Percentiles rank a stretch among this genome's conserved stretches.
These are phyloP conservation scores for Salvia splendens DNA, from an alignment of 257 asterid species.

Conservation along the genomic window DNA sequence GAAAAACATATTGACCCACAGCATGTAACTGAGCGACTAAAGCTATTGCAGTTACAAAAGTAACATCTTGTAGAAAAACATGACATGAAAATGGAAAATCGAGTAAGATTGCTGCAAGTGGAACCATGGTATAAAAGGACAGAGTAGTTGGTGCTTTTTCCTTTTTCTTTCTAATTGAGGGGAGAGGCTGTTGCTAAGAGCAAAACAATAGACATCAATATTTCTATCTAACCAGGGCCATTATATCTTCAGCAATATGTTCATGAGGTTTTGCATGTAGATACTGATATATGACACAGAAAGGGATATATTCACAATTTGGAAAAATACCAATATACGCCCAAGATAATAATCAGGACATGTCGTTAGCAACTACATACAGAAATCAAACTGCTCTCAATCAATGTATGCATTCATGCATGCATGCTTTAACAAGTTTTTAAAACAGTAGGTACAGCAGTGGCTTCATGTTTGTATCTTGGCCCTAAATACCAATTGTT, in stretches of 20 bases:
- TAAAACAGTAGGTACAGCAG: constrained; percentile 5
- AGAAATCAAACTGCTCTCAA: too few species aligned
- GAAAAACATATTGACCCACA: constrained; percentile 15
- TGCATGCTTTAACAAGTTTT: not conserved
- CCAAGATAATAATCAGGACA: constrained; percentile 13
- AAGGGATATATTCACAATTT: not conserved
- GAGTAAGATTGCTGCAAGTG: not conserved
- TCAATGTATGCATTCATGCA: constrained; percentile 28
- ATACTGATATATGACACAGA: not conserved
- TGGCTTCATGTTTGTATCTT: not conserved
- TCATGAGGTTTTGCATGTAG: not conserved
- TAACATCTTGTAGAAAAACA: not conserved
- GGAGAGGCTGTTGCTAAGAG: not conserved
- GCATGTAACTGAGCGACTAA: constrained; percentile 15
- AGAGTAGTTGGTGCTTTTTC: not conserved
- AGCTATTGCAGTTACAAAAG: not conserved
- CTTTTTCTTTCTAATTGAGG: not conserved
- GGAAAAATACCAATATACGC: not conserved
- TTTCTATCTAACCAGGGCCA: not conserved
- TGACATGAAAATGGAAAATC: not conserved
- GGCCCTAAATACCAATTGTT: not conserved
- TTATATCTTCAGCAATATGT: not conserved
- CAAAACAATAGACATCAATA: not conserved
- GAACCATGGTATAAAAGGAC: not conserved
- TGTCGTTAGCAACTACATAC: not conserved